Percentiles rank a stretch among this genome's conserved stretches.
phyloP scores from a whole-genome alignment of 2,329 filamentous ascomycete species.

The Zasmidium citrigriseum region DNA sequence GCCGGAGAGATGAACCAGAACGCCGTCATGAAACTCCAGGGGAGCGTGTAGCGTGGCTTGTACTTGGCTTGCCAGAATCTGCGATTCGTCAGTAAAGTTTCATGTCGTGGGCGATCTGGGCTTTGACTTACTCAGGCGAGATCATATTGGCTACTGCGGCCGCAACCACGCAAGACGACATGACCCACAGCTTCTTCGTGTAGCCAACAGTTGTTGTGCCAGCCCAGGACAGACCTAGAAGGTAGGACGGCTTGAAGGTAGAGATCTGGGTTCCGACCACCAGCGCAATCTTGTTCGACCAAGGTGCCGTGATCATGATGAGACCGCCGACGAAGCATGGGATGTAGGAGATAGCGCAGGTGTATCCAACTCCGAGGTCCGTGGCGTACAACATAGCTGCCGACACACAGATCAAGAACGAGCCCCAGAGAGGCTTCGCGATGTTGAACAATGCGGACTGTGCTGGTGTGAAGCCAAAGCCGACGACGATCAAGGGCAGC shows the following conservation, averaged over 20 bases:
- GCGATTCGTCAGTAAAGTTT: too few species aligned
- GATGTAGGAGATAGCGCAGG: constrained; percentile 6
- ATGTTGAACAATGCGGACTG: constrained; percentile 6
- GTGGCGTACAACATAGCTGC: constrained; percentile 5
- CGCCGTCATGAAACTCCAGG: constrained; percentile 1
- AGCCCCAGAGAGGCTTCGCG: constrained; percentile 8
- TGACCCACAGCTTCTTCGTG: constrained; percentile 5
- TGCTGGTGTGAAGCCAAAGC: constrained; percentile 6
- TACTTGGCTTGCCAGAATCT: constrained; percentile 5
- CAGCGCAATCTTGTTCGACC: constrained; percentile 3
- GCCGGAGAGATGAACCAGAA: constrained; percentile 5
- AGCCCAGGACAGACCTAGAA: constrained; percentile 4
- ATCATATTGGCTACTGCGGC: constrained; percentile 3
- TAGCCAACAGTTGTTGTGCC: constrained; percentile 3
- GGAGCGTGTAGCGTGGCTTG: constrained; percentile 3
- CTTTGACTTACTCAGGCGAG: constrained; percentile 1
- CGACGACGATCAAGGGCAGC: neutral
- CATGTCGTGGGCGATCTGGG: too few species aligned
- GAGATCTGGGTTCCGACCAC: constrained; percentile 4
- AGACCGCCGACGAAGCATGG: constrained; percentile 7
- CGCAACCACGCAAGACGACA: constrained; percentile 2
- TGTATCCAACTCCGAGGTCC: constrained; percentile 8
- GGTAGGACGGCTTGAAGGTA: constrained; percentile 4
- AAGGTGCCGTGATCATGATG: constrained; percentile 1
- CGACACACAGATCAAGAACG: constrained; percentile 8